Evolutionary conservation across 202 grass and related monocot species (phyloP), one percentile per base, ranked within the genome.

Genomic region (Musa balbisiana): DNA sequence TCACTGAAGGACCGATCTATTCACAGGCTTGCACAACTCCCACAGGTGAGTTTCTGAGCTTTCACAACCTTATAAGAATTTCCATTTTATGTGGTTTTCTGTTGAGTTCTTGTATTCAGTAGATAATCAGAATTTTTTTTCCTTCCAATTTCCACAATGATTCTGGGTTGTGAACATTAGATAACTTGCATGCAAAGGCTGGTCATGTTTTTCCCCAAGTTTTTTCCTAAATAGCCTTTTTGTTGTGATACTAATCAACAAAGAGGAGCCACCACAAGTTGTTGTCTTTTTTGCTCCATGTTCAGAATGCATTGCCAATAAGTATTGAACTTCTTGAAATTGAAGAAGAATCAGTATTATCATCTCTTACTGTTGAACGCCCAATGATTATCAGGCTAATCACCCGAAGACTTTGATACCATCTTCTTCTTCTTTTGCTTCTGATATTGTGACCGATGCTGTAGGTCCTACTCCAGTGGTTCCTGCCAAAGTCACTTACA

Each of bases 401-500:
- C 88, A 87, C 79, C 83, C 86, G 80, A 94, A 84, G 81, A 92
- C 87, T 76, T 70, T 79, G 52, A 55, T 77, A 66, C 64, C 3
- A 25, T 9, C 52, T 74, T 14, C 71, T 62, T 62, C 79, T 75
- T 72, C 83, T 2, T 78, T 83, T 79, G 63, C 77, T 83, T 86
- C 85, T 24, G 20, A 82, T 78, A 77, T 89, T 52, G 25, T 83
- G 76, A 81, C 69, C 54, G 87, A 85, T 68, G 62, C 84, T 75
- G 49, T 11, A 13, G 76, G 85, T 87, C 80, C 86, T 80, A 66
- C 85, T 76, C 76, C 82, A 52, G 25, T 88, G 78, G 85, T 82
- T 16, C 63, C 91, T 81, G 79, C 88, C 79, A 99, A 94, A 92
- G 87, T 90, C 82, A 87, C 83, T 75, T 99, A 99, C 85, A 92